Percentiles rank a stretch among this genome's conserved stretches.
These are phyloP conservation scores for Priceomyces carsonii DNA, from an alignment of 805 yeast genomes.

Conservation along the genomic window DNA sequence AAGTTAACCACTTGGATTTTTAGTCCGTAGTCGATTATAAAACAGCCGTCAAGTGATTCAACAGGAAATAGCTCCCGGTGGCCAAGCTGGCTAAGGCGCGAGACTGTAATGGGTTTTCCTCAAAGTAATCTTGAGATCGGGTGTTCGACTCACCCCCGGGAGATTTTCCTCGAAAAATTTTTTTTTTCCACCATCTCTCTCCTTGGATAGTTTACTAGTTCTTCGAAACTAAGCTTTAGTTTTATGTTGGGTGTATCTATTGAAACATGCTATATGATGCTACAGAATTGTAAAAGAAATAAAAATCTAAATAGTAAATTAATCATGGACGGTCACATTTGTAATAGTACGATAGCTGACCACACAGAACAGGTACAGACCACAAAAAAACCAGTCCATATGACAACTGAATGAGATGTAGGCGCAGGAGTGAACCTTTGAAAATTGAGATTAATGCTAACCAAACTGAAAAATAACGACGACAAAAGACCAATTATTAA, in stretches of 20 bases:
- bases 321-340: not conserved
- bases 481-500: conserved; percentile 32
- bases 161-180: too few relatives aligned
- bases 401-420: conserved; percentile 14
- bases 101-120: conserved; percentile 42
- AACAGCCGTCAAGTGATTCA: too few relatives aligned
- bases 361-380: conserved; percentile 16
- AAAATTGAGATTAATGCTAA: conserved; percentile 34
- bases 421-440: conserved; percentile 32
- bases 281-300: too few relatives aligned
- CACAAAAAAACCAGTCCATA: conserved; percentile 14
- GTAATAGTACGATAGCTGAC: conserved; percentile 10
- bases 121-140: conserved; percentile 49
- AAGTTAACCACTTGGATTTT: too few relatives aligned
- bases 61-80: conserved; percentile 34
- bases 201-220: too few relatives aligned
- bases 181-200: too few relatives aligned
- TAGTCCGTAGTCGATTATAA: too few relatives aligned
- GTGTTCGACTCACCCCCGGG: conserved; percentile 55
- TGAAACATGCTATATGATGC: too few relatives aligned
- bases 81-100: conserved; percentile 54
- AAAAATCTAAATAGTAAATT: not conserved
- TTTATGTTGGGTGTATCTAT: too few relatives aligned
- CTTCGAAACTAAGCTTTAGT: too few relatives aligned
- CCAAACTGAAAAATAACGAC: conserved; percentile 33